Conservation (phyloP, 345 rosid species). For the Ceriops zippeliana region DNA sequence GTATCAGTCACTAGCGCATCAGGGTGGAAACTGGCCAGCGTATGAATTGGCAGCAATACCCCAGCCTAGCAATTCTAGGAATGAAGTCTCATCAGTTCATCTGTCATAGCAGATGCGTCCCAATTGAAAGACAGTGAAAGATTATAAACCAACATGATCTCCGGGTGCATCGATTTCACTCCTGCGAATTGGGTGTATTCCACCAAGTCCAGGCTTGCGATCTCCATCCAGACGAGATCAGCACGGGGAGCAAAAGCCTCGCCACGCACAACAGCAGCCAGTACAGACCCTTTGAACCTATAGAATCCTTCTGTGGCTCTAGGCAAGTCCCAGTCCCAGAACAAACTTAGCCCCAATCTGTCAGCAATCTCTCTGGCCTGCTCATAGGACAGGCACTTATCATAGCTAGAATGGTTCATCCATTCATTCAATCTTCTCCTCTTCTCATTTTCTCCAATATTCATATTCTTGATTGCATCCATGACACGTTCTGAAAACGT, state of each 20-base stretch:
- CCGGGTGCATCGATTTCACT: slow-evolving; percentile 60
- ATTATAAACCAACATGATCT: slow-evolving; percentile 85
- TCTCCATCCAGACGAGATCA: slow-evolving; percentile 94
- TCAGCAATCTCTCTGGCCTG: slow-evolving; percentile 67
- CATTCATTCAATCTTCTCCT: slow-evolving; percentile 58
- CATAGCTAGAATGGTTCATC: slow-evolving; percentile 59
- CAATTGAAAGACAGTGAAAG: slow-evolving; percentile 94
- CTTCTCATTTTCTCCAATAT: slow-evolving; percentile 58
- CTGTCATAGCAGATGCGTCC: slow-evolving; percentile 93
- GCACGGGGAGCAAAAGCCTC: slow-evolving; percentile 85
- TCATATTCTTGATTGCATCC: slow-evolving; percentile 58
- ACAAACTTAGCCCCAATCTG: slow-evolving; percentile 66
- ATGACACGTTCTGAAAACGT: slow-evolving; percentile 67
- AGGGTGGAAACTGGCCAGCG: slow-evolving; percentile 89
- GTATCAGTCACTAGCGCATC: slow-evolving; percentile 84
- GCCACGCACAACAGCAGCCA: slow-evolving; percentile 80
- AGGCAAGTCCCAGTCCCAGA: slow-evolving; percentile 98
- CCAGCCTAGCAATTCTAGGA: slow-evolving; percentile 72
- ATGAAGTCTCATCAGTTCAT: slow-evolving; percentile 80
- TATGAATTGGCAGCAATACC: slow-evolving; percentile 98
- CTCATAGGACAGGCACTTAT: slow-evolving; percentile 68
- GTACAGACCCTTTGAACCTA: slow-evolving; percentile 80
- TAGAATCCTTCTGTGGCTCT: slow-evolving; percentile 96
- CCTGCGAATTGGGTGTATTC: slow-evolving; percentile 83
- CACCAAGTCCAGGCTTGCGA: slow-evolving; percentile 68